Conservation (phyloP, 441 rosid species). For the Gossypium gossypioides region DNA sequence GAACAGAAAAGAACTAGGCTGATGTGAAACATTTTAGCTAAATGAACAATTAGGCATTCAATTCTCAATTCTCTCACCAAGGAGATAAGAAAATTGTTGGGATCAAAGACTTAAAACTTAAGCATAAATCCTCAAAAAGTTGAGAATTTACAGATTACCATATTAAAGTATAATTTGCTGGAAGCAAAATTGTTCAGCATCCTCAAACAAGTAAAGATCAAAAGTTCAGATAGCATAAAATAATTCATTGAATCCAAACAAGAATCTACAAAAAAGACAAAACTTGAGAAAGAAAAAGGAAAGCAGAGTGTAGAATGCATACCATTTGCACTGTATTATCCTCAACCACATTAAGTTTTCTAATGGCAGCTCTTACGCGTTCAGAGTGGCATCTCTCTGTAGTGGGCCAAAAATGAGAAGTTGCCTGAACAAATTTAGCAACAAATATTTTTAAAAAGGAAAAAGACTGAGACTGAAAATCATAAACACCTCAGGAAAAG, state of each 20-base stretch:
- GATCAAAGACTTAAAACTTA: background rate
- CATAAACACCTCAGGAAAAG: background rate
- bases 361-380: constrained; percentile 38
- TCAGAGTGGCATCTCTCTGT: constrained; percentile 32
- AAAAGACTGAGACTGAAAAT: background rate
- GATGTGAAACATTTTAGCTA: background rate
- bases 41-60: background rate
- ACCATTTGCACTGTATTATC: constrained; percentile 45
- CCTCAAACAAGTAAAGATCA: background rate
- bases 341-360: constrained; percentile 36
- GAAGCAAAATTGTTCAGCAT: background rate
- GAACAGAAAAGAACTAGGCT: background rate
- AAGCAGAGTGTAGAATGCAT: constrained; percentile 9
- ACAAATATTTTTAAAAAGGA: background rate
- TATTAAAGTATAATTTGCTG: background rate
- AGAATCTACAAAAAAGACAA: background rate
- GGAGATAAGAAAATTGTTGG: background rate
- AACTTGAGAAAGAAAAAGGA: background rate
- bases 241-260: background rate
- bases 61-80: background rate
- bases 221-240: background rate
- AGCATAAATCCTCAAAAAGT: background rate
- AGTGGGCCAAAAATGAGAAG: constrained; percentile 36
- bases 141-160: background rate
- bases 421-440: constrained; percentile 29